Evolutionary conservation across 257 asterid species (phyloP), one percentile per base, ranked within the genome.

Genomic region (Nicotiana knightiana): DNA sequence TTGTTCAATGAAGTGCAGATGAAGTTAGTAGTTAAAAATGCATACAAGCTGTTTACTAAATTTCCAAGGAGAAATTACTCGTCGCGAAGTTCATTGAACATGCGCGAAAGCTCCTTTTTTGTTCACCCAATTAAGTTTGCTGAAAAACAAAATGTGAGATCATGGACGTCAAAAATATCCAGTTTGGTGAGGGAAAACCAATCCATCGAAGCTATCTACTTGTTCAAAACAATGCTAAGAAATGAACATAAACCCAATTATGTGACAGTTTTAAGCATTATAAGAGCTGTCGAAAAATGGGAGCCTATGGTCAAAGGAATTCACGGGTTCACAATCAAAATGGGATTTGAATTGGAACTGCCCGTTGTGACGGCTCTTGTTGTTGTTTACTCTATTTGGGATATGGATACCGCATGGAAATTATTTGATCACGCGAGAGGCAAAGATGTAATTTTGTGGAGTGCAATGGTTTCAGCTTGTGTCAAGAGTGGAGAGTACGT

Each of bases 391-490:
- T 85, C 96, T 82, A 51, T n/a, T 81, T 91, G 88, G 91, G 94
- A 91, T 81, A 85, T 87, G 90, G 79, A 39, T 43, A 30, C 32
- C 76, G 91, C 89, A 3, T 82, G 87, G 88, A 83, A 86, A 81
- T 57, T 93, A 43, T 94, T 92, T 85, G 76, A 81, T 76, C 77
- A 77, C 37, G 83, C 88, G 6, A 83, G 82, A 32, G 26, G 81
- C 48, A 90, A 85, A 84, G 98, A 94, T 77, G 87, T 93, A 67
- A 82, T 94, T 84, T 82, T 89, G 88, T 93, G 93, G 87, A 93
- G 93, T 62, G 92, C 95, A 9, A 88, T 92, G 96, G 82, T 90
- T 83, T 91, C 93, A 0, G 93, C 94, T n/a, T 88, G 87, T 83
- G 87, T 88, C 63, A 86, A 86, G 88, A 86, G 83, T 66, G 91